Evolutionary conservation across 169 alveolate species (phyloP).

Genomic region (Cyclospora cayetanensis): DNA sequence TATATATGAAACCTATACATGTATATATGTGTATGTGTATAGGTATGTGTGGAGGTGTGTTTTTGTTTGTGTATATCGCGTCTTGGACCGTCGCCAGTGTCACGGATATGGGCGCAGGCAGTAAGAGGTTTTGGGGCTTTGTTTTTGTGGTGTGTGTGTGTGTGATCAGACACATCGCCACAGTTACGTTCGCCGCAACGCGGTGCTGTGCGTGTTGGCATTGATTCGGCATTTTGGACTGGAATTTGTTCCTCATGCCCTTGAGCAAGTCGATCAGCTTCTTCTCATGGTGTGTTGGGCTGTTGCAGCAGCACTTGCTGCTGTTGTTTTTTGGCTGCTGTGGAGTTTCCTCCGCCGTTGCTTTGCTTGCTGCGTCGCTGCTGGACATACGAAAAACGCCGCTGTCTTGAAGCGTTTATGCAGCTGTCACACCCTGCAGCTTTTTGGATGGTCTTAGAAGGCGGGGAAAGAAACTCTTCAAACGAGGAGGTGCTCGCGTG

Average conservation of each 20-base stretch:
- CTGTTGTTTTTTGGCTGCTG: neutral
- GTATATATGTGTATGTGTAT: neutral
- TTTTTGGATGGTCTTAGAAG: neutral
- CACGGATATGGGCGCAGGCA: too few species aligned
- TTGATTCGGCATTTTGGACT: slow-evolving; percentile 89
- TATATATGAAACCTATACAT: too few species aligned
- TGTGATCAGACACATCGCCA: slow-evolving; percentile 86
- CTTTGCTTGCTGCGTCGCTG: neutral
- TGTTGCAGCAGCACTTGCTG: neutral
- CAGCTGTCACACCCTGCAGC: neutral
- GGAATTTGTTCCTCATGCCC: slow-evolving; percentile 89
- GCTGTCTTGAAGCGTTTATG: neutral
- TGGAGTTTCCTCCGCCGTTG: neutral
- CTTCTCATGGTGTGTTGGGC: slow-evolving; percentile 69
- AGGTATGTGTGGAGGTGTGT: neutral
- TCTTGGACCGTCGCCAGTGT: too few species aligned
- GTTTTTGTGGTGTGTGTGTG: too few species aligned
- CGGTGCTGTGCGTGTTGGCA: slow-evolving; percentile 91
- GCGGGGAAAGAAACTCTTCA: too few species aligned
- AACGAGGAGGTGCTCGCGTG: too few species aligned
- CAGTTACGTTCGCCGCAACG: slow-evolving; percentile 94
- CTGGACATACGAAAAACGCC: neutral
- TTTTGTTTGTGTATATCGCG: neutral
- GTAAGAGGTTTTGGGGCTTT: neutral
- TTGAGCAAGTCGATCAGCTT: slow-evolving; percentile 80